A percentile compares a stretch with the other conserved stretches of the same genome.
Evolutionary conservation across 2,329 filamentous ascomycete species (phyloP).

Genomic region (Paraphoma sp.): DNA sequence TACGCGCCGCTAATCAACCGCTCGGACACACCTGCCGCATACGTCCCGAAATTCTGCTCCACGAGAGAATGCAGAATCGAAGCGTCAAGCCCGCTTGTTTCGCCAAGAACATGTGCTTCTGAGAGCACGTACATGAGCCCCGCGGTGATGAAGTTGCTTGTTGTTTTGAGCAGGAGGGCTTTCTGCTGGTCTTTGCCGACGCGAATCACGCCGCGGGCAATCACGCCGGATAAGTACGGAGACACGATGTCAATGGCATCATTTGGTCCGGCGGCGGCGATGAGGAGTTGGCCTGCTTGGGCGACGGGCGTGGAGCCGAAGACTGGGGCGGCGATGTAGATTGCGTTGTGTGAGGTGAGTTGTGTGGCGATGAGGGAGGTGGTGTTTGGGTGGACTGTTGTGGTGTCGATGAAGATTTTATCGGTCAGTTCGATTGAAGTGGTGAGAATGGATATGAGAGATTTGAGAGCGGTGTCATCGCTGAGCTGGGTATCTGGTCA

Average conservation of each 20-base stretch:
- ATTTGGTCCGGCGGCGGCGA: conserved; percentile 53
- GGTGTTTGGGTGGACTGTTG: conserved; percentile 58
- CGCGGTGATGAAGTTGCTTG: conserved; percentile 58
- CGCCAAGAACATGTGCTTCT: conserved; percentile 59
- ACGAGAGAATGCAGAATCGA: conserved; percentile 54
- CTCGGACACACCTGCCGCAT: conserved; percentile 32
- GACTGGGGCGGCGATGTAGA: conserved; percentile 56
- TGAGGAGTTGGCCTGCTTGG: conserved; percentile 54
- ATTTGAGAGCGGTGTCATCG: conserved; percentile 51
- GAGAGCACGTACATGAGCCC: conserved; percentile 58
- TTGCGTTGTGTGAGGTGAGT: conserved; percentile 35
- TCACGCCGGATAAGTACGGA: conserved; percentile 52
- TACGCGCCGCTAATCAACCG: conserved; percentile 37
- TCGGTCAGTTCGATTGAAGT: conserved; percentile 32
- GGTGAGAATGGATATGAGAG: conserved; percentile 40
- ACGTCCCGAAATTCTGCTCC: conserved; percentile 37
- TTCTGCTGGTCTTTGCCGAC: conserved; percentile 54
- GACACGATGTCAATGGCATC: conserved; percentile 44
- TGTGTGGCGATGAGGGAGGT: conserved; percentile 37
- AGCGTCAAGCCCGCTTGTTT: conserved; percentile 52
- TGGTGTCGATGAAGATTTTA: conserved; percentile 59
- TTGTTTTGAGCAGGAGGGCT: conserved; percentile 57
- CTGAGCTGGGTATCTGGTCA: conserved; percentile 35
- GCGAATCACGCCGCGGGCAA: conserved; percentile 50
- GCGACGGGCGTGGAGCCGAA: conserved; percentile 61